A percentile compares a stretch with the other conserved stretches of the same genome.
phyloP scores from a whole-genome alignment of 441 rosid species.

The Rhodomyrtus psidioides region DNA sequence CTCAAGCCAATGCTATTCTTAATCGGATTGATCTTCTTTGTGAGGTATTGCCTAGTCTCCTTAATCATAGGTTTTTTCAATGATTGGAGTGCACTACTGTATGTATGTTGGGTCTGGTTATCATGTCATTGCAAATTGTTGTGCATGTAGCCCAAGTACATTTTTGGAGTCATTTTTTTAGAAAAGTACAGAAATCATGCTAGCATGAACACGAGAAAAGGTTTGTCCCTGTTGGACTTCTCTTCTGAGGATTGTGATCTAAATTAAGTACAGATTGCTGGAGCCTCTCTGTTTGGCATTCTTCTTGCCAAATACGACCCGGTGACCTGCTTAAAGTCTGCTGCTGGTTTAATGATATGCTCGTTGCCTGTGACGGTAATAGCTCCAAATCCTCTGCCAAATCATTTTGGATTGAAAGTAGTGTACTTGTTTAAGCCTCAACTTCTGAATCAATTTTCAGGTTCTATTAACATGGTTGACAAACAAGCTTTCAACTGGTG shows the following conservation, averaged over 20 bases:
- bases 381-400: conserved; percentile 3
- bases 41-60: conserved; percentile 45
- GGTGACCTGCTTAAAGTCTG: conserved; percentile 76
- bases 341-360: conserved; percentile 63
- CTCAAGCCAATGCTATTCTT: conserved; percentile 89
- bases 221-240: background rate
- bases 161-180: background rate
- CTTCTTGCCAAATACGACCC: conserved; percentile 73
- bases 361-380: conserved; percentile 78
- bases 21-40: conserved; percentile 82
- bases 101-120: background rate
- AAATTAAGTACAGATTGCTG: conserved; percentile 55
- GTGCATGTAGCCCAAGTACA: background rate
- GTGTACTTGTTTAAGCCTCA: background rate
- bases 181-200: background rate
- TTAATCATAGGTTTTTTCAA: background rate
- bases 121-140: background rate
- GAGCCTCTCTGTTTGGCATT: conserved; percentile 73
- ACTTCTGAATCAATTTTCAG: conserved; percentile 26
- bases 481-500: conserved; percentile 74
- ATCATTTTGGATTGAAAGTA: background rate
- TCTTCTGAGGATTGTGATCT: background rate
- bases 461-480: conserved; percentile 66
- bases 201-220: background rate
- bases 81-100: background rate